Evolutionary conservation across 805 yeast species (phyloP), one percentile per base, ranked within the genome.

Genomic region (Barnettozyma siamensis): DNA sequence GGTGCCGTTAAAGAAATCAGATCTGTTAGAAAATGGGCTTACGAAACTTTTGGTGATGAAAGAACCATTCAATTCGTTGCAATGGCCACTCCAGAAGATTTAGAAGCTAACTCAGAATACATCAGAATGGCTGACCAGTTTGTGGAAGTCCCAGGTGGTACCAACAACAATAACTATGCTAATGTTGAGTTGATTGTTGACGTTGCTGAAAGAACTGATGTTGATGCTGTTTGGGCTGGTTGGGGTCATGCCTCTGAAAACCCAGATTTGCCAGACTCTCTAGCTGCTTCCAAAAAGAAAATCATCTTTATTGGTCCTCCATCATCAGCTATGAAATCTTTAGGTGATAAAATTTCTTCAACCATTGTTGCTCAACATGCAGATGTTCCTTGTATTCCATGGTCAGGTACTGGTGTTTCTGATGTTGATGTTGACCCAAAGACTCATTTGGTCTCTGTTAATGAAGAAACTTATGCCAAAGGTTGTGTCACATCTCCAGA

Each of bases 211-310:
- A 83, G 97, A 70, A 83, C 95, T 33, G 78, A 87, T 51, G 97
- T 86, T 42, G 95, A 93, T 63, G 99, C 99, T 20, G 99, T 93
- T 44, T 93, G 99, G 99, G 99, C 99, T 28, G 99, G 99, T 57
- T 93, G 99, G 99, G 99, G 99, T 57, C 99, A 94, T 63, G 99
- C 99, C 23, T 87, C 96, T n/a, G 99, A 93, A 70, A 91, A 94
- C 68, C 99, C 99, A 21, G 64, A 70, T 35, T 76, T 93, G 51
- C 99, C 99, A 23, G 99, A 93, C 66, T 79, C 76, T 65, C 74
- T 93, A 62, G 97, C 98, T 13, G 82, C 83, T n/a, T 88, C 96
- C 16, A 88, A 89, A 46, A 83, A 88, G 64, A 85, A 76, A 58
- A 84, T 94, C 56, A 74, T 93, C 42, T 93, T 93, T 59, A 93